Evolutionary conservation across 352 stramenopile species (phyloP), one percentile per base, ranked within the genome.

Genomic region (Bremia lactucae): DNA sequence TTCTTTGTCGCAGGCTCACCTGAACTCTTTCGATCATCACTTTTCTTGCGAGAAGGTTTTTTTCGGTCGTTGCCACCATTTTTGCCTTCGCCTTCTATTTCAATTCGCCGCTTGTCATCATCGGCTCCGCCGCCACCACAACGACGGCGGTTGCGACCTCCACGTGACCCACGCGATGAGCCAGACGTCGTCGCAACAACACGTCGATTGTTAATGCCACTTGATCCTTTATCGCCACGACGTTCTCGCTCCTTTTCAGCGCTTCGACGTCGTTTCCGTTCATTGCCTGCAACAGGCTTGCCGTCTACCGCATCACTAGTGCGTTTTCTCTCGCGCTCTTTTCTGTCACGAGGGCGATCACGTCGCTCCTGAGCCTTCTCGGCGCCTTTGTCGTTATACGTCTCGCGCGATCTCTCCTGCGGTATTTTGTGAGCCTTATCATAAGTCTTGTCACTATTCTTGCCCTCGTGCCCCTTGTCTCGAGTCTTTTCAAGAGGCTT

Each of bases 1-100:
- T 92, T 92, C 64, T 92, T 92, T 36, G 62, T 37, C 25, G 80
- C 73, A 18, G 48, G 55, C 13, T 86, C 73, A 20, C 66, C 62
- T 19, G 68, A 70, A n/a, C 62, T 59, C 36, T 79, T 73, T 31
- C 58, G 40, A 35, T 80, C 66, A 16, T 78, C 62, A 38, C 59
- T 67, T 57, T 66, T 70, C 48, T 66, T 70, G 41, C 55, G 55
- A 39, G 50, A 28, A 6, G 50, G 41, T 41, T 44, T 48, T 43
- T 55, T 67, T 13, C 52, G 40, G 22, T 54, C 48, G 19, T 70
- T 70, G 20, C 53, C 67, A 21, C 59, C 46, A n/a, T 43, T 41
- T 35, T 53, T 48, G 20, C 44, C 29, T 5, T 61, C 56, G 31
- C 64, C 56, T 18, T 82, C 65, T 21, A 67, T 60, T 41, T 85